A percentile compares a stretch with the other conserved stretches of the same genome.
Conservation (phyloP, 148 eudicot genomes). For the Polygonum aviculare region DNA sequence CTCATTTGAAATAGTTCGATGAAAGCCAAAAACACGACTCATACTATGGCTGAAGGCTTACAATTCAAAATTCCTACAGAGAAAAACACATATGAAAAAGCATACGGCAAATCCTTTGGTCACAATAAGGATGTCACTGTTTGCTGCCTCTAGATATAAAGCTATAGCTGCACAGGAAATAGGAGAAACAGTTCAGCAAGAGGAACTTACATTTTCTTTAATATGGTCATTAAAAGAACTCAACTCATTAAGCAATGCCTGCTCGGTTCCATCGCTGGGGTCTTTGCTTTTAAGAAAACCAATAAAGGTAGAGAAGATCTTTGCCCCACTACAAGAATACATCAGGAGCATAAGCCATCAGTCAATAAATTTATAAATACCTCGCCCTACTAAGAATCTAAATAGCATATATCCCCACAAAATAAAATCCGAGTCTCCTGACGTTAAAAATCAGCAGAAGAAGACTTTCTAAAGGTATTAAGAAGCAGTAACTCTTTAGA, state of each 20-base stretch:
- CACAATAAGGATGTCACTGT: background rate
- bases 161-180: background rate
- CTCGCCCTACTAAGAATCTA: background rate
- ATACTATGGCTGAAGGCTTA: background rate
- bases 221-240: constrained; percentile 60
- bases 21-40: background rate
- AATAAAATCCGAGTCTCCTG: background rate
- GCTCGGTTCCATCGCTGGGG: constrained; percentile 74
- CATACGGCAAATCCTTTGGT: background rate
- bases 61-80: background rate
- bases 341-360: constrained; percentile 11
- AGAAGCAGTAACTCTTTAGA: background rate
- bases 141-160: background rate
- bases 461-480: background rate
- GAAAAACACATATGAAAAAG: background rate
- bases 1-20: background rate
- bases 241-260: constrained; percentile 66
- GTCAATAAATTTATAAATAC: background rate
- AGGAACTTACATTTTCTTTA: constrained; percentile 61
- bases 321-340: constrained; percentile 62
- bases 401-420: background rate
- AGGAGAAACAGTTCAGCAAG: background rate
- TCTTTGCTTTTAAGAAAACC: constrained; percentile 92
- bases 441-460: background rate
- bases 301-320: constrained; percentile 80